Evolutionary conservation across 2,329 filamentous ascomycete species (phyloP).

Genomic region (Alternaria hordeiaustralica): DNA sequence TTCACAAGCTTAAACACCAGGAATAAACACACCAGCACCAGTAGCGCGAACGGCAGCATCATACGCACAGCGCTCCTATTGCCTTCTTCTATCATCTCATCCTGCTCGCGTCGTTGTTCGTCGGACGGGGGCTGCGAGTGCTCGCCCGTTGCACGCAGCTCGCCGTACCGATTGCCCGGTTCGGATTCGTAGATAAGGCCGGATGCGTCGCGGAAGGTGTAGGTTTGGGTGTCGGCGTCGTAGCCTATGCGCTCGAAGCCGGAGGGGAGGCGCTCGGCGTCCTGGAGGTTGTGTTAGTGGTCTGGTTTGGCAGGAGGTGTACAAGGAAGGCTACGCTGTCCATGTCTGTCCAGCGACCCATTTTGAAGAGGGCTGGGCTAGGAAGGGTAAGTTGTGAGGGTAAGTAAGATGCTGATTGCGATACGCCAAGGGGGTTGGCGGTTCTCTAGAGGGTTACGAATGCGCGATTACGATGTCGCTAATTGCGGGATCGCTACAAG

Average conservation of each 20-base stretch:
- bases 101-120: not conserved
- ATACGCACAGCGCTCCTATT: slow-evolving; percentile 57
- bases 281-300: slow-evolving; percentile 31
- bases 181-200: slow-evolving; percentile 60
- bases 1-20: slow-evolving; percentile 46
- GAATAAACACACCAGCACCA: slow-evolving; percentile 60
- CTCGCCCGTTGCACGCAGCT: slow-evolving; percentile 38
- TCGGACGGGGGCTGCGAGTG: slow-evolving; percentile 4
- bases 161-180: slow-evolving; percentile 59
- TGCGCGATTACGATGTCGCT: not conserved
- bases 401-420: not conserved
- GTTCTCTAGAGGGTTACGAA: not conserved
- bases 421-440: not conserved
- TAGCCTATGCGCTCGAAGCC: slow-evolving; percentile 64
- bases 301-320: not conserved
- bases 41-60: slow-evolving; percentile 65
- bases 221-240: slow-evolving; percentile 62
- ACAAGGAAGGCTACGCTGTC: slow-evolving; percentile 24
- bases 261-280: slow-evolving; percentile 61
- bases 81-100: slow-evolving; percentile 24
- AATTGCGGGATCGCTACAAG: not conserved
- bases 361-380: slow-evolving; percentile 16
- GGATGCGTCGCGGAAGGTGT: slow-evolving; percentile 59
- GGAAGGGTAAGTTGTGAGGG: not conserved
- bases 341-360: slow-evolving; percentile 34